Base-by-base conservation (phyloP, 1,284 basidiomycete genomes). In the Papiliotrema laurentii region DNA sequence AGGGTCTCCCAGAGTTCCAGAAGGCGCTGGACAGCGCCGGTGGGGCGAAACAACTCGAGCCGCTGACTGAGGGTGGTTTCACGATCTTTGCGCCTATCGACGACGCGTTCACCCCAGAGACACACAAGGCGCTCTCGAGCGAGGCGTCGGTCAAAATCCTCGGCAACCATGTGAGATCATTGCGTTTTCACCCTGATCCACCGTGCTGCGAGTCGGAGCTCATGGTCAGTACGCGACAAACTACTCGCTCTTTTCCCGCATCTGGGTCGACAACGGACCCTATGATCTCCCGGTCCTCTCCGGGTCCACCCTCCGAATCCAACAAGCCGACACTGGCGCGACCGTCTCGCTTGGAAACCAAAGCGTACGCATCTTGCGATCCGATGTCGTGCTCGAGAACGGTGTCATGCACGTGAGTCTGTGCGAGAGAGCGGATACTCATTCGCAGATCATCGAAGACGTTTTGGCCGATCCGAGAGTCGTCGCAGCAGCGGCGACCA, bases 41-140 rank as follows among this genome's bases (percentile, higher is more conserved):
- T 18, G 50, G 52, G 25, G 48, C 54, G 2, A 34, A 51, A 10
- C 39, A 49, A 4, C 53, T 68, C 25, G 51, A 60, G 21, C 50
- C 45, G 16, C 43, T 66, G 3, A 60, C 63, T 5, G 19, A 35
- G 10, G 50, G 54, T 10, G 69, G 68, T 2, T 60, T 70, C 45
- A 72, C 69, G 9, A 61, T 72, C 38, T 72, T 72, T 38, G 69
- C 65, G 5, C 65, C 68, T 2, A 51, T 65, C 14, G 65, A 72
- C 49, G 49, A 52, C 14, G 66, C 61, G 0, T 72, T 59, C 52
- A 50, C 49, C 21, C 54, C 30, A 27, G 55, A 51, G 13, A 42
- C 52, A 9, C 49, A 42, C 31, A 28, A 33, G 9, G 30, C 58
- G 30, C 40, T 59, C 45, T 39, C 43, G 1, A 41, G 31, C 10